Evolutionary conservation across 805 yeast genomes (phyloP), one percentile per base, ranked within the genome.

Genomic region (Isabelozyma pseudorhagii): DNA sequence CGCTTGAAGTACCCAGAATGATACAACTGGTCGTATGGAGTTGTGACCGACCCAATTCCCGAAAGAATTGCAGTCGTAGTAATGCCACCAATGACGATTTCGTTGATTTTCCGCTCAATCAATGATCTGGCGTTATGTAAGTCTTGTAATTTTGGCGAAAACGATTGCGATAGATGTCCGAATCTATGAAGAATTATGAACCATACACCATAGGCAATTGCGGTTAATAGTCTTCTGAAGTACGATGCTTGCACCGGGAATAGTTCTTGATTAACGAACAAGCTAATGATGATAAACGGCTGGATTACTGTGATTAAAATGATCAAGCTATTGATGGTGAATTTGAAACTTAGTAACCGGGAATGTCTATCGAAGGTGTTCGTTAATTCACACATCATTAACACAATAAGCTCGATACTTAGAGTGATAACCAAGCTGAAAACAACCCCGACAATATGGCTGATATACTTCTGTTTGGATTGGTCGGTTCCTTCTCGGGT

Each of bases 41-140:
- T 77, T 40, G 80, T 71, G 11, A 76, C 62, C 6, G 80, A 75
- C 1, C 83, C 84, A 41, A 80, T 69, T 2, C 84, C 84, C 9
- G 81, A 78, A 15, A 80, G 62, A 0, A 77, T 53, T 0, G 82
- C 79, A 46, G 80, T 68, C 46, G 77, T 70, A n/a, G 79, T 67
- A 29, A 80, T 74, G 0, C 85, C 85, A 27, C 77, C 65, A 42
- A 80, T 59, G 3, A 77, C 69, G 29, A 80, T 56, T 54, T 79
- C 77, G 52, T 72, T 75, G 42, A 80, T 66, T 47, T 79, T 75
- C 15, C 64, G 61, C 44, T 74, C 74, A n/a, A 75, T 54, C n/a
- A 71, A 52, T 18, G 71, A 58, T 29, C 62, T 57, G 11, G 60
- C 45, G 10, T 31, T 31, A 38, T 55, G 50, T 18, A 53, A 47